Evolutionary conservation across 345 rosid species (phyloP), one percentile per base, ranked within the genome.

Genomic region (Pugionium dolabratum): DNA sequence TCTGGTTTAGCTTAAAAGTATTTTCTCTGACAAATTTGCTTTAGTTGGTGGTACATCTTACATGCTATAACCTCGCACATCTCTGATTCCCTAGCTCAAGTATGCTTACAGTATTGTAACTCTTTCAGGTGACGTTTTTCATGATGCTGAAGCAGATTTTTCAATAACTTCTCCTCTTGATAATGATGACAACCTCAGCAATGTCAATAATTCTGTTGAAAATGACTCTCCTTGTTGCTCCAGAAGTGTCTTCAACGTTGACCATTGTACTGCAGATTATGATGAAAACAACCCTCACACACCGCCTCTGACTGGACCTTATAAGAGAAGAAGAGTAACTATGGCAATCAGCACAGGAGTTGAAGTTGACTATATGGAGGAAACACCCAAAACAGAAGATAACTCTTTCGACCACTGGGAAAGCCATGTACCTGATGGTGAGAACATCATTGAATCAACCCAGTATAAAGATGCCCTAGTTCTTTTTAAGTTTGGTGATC

Each of bases 121-220:
- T 58, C 76, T 70, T 66, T 61, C 80, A 94, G 99, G 93, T 47
- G 97, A 94, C 44, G 78, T 76, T 7, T 94, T 86, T 78, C 81
- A 85, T 69, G 99, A 95, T 68, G 94, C 95, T 29, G 76, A 89
- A 79, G 81, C 75, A 11, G 83, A 83, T 55, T 86, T 88, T 45
- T 62, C 84, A 0, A 65, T 60, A 65, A 10, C 80, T 29, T 54
- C 43, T 1, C 63, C 60, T 32, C 9, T 69, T 34, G 76, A 81
- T 61, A 78, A 68, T 63, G 85, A 80, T 3, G 80, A 82, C 2
- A 73, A 54, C 41, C 34, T 47, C 29, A 27, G 59, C 51, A 55
- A 35, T 26, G 79, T 72, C 69, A 66, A 65, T 76, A 46, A 36
- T 9, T 73, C 74, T 63, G 59, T 41, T 59, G 72, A 73, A 56